A percentile compares a stretch with the other conserved stretches of the same genome.
phyloP scores from a whole-genome alignment of 73 alveolate genomes.

The Tetrahymena malaccensis region DNA sequence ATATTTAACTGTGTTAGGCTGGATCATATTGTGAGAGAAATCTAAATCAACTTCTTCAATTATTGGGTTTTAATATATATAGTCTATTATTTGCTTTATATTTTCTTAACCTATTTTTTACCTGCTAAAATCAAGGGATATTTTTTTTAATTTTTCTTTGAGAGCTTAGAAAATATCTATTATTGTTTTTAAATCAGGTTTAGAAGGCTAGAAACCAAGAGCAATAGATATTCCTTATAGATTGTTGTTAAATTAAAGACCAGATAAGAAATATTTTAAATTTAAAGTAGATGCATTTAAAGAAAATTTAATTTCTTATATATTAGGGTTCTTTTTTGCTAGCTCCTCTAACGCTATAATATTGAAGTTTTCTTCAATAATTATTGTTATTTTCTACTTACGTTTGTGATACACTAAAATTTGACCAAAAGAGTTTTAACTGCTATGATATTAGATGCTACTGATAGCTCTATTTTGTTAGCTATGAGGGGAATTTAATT shows the following conservation, averaged over 20 bases:
- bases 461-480: neutral
- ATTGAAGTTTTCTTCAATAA: neutral
- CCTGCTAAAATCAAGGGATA: neutral
- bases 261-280: neutral
- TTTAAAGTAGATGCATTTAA: neutral
- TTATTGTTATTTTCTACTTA: neutral
- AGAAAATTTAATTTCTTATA: neutral
- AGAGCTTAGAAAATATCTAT: neutral
- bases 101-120: neutral
- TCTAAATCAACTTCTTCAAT: neutral
- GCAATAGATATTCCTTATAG: neutral
- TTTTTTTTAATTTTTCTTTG: neutral
- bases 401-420: neutral
- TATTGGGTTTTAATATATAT: neutral
- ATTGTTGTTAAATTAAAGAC: neutral
- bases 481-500: neutral
- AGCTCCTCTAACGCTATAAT: neutral
- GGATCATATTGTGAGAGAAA: neutral
- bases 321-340: neutral
- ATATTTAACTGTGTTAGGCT: neutral
- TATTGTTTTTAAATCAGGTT: neutral
- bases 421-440: neutral
- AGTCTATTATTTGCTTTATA: neutral
- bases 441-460: neutral
- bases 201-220: neutral